A percentile compares a stretch with the other conserved stretches of the same genome.
Evolutionary conservation across 352 stramenopile genomes (phyloP).

Genomic region (Globisporangium middletonii): DNA sequence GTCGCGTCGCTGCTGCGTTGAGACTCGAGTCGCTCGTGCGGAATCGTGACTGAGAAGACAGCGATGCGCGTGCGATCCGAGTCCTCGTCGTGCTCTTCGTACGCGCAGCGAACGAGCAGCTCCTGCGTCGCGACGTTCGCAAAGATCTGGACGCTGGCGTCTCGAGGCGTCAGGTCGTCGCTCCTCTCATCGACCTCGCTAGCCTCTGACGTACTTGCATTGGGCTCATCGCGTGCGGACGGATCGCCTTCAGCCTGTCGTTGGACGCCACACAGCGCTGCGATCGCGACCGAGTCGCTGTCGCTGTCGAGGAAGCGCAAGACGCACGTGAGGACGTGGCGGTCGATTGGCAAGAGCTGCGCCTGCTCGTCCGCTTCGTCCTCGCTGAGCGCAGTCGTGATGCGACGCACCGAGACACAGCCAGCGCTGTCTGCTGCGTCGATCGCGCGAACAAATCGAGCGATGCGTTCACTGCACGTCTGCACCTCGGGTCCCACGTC

Average conservation of each 20-base stretch:
- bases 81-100: not conserved
- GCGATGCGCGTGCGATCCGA: not conserved
- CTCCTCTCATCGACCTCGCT: not conserved
- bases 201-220: not conserved
- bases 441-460: not conserved
- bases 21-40: not conserved
- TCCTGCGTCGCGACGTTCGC: not conserved
- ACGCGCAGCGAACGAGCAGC: slow-evolving; percentile 3
- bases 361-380: not conserved
- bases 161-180: not conserved
- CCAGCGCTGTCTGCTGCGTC: not conserved
- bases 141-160: slow-evolving; percentile 1
- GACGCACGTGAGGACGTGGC: slow-evolving; percentile 2
- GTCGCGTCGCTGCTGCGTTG: too few species aligned
- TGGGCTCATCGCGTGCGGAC: too few species aligned
- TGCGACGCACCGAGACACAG: not conserved
- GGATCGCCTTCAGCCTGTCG: too few species aligned
- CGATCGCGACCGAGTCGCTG: not conserved
- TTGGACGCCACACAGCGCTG: not conserved
- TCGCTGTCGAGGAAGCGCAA: slow-evolving; percentile 5
- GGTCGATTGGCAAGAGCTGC: not conserved
- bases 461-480: not conserved
- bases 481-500: too few species aligned
- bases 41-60: slow-evolving; percentile 5
- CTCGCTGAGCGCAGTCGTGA: not conserved